Conservation (phyloP, 2,329 filamentous ascomycete genomes). For the Colletotrichum lindemuthianum region DNA sequence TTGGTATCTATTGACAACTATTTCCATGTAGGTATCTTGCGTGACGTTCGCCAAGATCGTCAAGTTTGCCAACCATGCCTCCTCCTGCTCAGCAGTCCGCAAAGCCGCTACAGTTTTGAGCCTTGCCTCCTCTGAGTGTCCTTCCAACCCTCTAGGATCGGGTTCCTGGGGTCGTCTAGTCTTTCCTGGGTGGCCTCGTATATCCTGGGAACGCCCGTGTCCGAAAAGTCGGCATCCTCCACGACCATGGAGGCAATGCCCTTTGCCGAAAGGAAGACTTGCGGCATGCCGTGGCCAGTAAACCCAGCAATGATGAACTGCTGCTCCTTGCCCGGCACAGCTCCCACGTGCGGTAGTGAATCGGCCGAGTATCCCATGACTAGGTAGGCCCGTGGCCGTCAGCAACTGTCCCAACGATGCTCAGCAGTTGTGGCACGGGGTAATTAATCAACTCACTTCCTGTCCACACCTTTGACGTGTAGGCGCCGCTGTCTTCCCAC, state of each 20-base stretch:
- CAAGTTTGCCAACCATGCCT: no score
- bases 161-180: constrained; percentile 37
- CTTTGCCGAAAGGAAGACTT: constrained; percentile 53
- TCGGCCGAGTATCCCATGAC: constrained; percentile 57
- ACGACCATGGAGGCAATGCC: constrained; percentile 53
- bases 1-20: no score
- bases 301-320: constrained; percentile 60
- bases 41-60: no score
- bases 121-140: background rate
- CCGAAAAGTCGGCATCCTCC: constrained; percentile 42
- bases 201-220: constrained; percentile 49
- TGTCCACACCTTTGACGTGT: constrained; percentile 52
- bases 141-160: constrained; percentile 24
- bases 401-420: no score
- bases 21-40: no score
- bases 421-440: no score
- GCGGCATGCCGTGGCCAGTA: constrained; percentile 62
- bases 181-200: constrained; percentile 47
- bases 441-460: no score
- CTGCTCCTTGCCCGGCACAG: constrained; percentile 49
- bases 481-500: constrained; percentile 54
- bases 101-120: background rate
- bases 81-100: no score
- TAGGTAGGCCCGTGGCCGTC: constrained; percentile 31
- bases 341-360: constrained; percentile 54